Percentiles rank a stretch among this genome's conserved stretches.
Conservation (phyloP, 1,284 basidiomycete species). For the Ceratobasidium sp. region DNA sequence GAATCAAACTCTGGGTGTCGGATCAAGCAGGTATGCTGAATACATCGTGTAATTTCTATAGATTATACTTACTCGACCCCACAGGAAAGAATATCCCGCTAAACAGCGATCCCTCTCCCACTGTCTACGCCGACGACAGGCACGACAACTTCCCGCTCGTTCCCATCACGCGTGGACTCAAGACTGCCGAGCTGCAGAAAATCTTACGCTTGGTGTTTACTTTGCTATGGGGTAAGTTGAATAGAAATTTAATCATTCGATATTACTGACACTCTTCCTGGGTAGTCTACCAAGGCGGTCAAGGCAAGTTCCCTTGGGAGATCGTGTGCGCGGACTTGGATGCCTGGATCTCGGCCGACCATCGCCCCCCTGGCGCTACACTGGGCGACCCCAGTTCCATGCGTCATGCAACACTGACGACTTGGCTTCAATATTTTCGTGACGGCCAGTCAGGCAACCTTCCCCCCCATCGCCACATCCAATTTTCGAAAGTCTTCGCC, state of each 20-base stretch:
- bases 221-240: not conserved
- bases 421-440: not conserved
- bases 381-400: not conserved
- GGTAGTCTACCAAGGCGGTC: not conserved
- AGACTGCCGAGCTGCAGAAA: not conserved
- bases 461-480: not conserved
- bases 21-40: not conserved
- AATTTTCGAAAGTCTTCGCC: not conserved
- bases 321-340: not conserved
- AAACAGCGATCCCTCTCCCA: not conserved
- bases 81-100: not conserved
- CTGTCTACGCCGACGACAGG: not conserved
- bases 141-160: not conserved
- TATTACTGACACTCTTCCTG: no score
- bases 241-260: not conserved
- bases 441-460: not conserved
- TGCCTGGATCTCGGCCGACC: not conserved
- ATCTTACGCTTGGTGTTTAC: not conserved
- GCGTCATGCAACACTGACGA: not conserved
- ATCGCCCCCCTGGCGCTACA: not conserved
- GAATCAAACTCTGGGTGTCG: not conserved
- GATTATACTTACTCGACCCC: not conserved
- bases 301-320: not conserved
- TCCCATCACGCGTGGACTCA: not conserved
- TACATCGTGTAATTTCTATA: not conserved